A percentile compares a stretch with the other conserved stretches of the same genome.
phyloP scores from a whole-genome alignment of 208 protist species.

The Acanthamoeba royreba region DNA sequence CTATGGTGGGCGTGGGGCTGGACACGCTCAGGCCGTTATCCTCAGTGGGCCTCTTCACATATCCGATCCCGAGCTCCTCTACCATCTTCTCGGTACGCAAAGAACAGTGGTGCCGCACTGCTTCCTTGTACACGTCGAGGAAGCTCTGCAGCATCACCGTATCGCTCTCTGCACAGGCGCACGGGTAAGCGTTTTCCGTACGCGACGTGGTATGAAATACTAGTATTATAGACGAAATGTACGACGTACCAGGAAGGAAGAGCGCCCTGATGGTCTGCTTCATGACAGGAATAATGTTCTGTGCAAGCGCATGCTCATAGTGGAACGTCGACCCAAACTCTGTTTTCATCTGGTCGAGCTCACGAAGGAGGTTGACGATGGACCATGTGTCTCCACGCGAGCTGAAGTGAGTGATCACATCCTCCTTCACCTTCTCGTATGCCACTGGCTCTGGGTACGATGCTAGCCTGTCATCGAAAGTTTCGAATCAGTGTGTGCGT shows the following conservation, averaged over 20 bases:
- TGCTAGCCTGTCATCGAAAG: neutral
- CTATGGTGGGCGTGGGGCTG: too few relatives aligned
- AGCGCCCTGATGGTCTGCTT: neutral
- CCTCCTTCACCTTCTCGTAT: neutral
- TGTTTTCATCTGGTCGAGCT: neutral
- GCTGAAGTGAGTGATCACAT: neutral
- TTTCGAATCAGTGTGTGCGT: neutral
- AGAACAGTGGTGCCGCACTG: neutral
- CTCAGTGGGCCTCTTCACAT: neutral
- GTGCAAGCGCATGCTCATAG: conserved; percentile 1
- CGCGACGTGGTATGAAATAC: neutral
- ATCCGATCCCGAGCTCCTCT: neutral
- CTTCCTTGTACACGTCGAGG: neutral
- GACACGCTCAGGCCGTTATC: neutral
- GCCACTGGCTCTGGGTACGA: neutral
- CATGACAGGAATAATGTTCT: neutral
- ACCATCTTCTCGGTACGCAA: neutral
- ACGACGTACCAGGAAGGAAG: neutral
- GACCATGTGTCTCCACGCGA: neutral
- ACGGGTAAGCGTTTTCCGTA: neutral
- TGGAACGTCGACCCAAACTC: neutral
- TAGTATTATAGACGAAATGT: neutral
- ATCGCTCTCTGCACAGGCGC: neutral
- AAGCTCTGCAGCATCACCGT: neutral
- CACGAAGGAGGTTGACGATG: neutral